These are phyloP conservation scores for Candida ovalis DNA, from an alignment of 805 yeast species.

Conservation along the genomic window DNA sequence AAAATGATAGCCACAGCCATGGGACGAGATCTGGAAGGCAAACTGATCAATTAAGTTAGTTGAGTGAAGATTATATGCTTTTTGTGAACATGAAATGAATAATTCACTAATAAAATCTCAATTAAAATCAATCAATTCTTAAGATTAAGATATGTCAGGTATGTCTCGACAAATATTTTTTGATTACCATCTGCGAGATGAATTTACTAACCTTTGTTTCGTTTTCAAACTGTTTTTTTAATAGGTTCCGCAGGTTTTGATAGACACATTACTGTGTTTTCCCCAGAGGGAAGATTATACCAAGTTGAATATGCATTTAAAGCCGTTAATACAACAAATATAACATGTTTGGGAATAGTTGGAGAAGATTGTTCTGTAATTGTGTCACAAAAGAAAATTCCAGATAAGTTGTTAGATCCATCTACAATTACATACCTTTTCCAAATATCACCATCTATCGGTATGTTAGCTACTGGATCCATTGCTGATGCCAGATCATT, in stretches of 20 bases:
- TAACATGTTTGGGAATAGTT: conserved; percentile 82
- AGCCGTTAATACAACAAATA: conserved; percentile 89
- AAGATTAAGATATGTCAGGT: conserved; percentile 25
- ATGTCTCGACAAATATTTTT: conserved; percentile 18
- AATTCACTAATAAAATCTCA: background rate
- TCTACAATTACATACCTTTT: conserved; percentile 82
- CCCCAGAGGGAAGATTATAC: conserved; percentile 96
- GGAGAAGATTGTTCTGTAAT: conserved; percentile 87
- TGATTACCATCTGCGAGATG: too few species aligned
- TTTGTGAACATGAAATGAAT: too few species aligned
- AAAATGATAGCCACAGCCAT: too few species aligned
- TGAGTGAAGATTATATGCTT: too few species aligned
- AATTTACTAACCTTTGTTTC: conserved; percentile 22
- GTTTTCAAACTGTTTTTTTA: background rate
- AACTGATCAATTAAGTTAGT: too few species aligned
- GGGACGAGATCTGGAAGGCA: too few species aligned
- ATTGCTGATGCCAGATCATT: conserved; percentile 93
- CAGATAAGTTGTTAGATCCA: conserved; percentile 90
- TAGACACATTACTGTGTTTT: conserved; percentile 96
- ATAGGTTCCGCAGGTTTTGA: conserved; percentile 92
- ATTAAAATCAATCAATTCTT: background rate
- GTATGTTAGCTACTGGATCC: conserved; percentile 91
- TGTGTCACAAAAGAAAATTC: conserved; percentile 92
- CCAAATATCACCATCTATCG: conserved; percentile 74
- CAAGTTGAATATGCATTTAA: conserved; percentile 98